Base-by-base conservation (phyloP, 257 asterid genomes). In the Solanum phureja region DNA sequence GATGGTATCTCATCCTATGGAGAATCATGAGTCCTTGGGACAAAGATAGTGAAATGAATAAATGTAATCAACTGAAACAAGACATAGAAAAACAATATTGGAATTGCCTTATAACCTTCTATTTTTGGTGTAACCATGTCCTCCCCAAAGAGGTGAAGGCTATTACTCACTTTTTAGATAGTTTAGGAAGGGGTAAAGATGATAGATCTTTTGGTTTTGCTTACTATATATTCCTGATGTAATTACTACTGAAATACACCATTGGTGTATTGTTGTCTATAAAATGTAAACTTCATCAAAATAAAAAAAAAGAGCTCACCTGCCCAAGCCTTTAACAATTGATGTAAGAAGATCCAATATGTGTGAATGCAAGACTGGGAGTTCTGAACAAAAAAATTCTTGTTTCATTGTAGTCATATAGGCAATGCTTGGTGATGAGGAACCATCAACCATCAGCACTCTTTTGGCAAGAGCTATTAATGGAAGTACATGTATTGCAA, bases 381-480 rank as follows among this genome's bases (percentile, higher is more conserved):
- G 94, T 92, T 96, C 96, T 27, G 96, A 92, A 90, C 93, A 92
- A 87, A 97, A 87, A 81, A 94, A 88, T 86, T 95, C 99, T 89
- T 91, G 96, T 85, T 93, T 94, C 91, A 92, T 88, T 85, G 89
- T 90, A 88, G 90, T 86, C 95, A 92, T 92, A 87, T 93, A 92
- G 88, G 95, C 88, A 35, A 88, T 92, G 89, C 93, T 86, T 73
- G 33, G 90, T 34, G 92, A 88, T 83, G 88, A 86, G 76, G 98
- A 93, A 84, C 98, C 96, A 91, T 95, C 98, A 75, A 95, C 95
- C 93, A 90, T 89, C 92, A 97, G 90, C 89, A 96, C 98, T 92
- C 99, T 94, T 83, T 89, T 90, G 86, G 91, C 91, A 91, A 97
- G 90, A 84, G 96, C 94, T 66, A 95, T 68, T 68, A 97, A 89